Evolutionary conservation across 345 rosid genomes (phyloP).

Genomic region (Sonneratia caseolaris): DNA sequence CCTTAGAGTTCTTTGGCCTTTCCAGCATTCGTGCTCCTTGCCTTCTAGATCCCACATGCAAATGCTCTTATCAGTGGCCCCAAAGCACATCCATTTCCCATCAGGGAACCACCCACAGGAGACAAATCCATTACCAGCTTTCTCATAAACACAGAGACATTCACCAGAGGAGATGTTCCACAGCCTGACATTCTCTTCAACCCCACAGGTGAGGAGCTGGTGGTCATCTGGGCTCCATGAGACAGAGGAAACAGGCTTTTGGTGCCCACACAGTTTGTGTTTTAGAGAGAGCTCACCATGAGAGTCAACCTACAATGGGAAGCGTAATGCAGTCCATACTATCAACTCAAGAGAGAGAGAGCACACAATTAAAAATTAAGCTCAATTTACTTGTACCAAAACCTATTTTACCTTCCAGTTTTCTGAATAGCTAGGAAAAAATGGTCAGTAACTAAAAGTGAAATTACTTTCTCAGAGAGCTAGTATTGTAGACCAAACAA

Average conservation of each 20-base stretch:
- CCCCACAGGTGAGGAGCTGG: constrained; percentile 55
- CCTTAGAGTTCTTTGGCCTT: constrained; percentile 37
- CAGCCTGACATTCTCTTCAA: constrained; percentile 43
- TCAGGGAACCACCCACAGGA: constrained; percentile 63
- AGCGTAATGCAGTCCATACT: not conserved
- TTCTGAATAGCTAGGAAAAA: not conserved
- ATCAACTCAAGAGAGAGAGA: not conserved
- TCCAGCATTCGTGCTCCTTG: constrained; percentile 43
- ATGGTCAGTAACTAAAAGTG: not conserved
- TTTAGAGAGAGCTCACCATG: constrained; percentile 31
- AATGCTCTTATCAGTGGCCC: constrained; percentile 43
- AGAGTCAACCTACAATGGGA: constrained; percentile 26
- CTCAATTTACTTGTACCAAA: too few species aligned
- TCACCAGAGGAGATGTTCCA: constrained; percentile 61
- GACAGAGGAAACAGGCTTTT: constrained; percentile 38
- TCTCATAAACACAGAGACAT: constrained; percentile 47
- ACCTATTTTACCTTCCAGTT: not conserved
- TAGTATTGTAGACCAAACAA: not conserved
- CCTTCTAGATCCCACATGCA: constrained; percentile 53
- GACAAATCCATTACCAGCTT: constrained; percentile 37
- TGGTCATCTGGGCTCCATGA: constrained; percentile 60
- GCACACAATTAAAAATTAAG: too few species aligned
- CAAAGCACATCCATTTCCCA: constrained; percentile 37
- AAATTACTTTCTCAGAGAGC: not conserved
- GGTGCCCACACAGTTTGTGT: constrained; percentile 46